Percentiles rank a stretch among this genome's conserved stretches.
Conservation (phyloP, 2,329 filamentous ascomycete species). For the Lachnellula cervina region DNA sequence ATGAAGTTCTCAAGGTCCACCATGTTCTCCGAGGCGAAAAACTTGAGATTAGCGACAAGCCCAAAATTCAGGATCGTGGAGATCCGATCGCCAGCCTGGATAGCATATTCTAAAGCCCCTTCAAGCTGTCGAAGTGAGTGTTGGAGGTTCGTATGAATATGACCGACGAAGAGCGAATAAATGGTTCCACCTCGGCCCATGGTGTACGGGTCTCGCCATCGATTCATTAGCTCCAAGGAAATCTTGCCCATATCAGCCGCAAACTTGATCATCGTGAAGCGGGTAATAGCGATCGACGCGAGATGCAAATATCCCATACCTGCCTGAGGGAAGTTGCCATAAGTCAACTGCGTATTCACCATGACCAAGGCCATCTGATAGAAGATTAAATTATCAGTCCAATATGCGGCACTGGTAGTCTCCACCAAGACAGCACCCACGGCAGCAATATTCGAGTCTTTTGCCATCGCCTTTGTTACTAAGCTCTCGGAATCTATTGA, state of each 20-base stretch:
- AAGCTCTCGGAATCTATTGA: slow-evolving; percentile 48
- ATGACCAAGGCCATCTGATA: slow-evolving; percentile 66
- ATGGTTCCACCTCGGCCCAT: slow-evolving; percentile 65
- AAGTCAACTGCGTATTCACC: slow-evolving; percentile 58
- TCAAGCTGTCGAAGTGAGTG: slow-evolving; percentile 57
- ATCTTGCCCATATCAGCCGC: slow-evolving; percentile 60
- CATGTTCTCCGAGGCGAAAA: slow-evolving; percentile 66
- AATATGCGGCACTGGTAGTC: slow-evolving; percentile 65
- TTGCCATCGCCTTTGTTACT: slow-evolving; percentile 38
- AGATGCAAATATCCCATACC: slow-evolving; percentile 65
- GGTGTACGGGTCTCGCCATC: slow-evolving; percentile 59
- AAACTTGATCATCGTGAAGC: slow-evolving; percentile 67
- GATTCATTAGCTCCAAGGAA: slow-evolving; percentile 59
- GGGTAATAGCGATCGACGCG: slow-evolving; percentile 59
- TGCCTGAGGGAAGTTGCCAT: slow-evolving; percentile 64
- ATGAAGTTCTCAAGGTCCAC: slow-evolving; percentile 64
- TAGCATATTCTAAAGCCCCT: slow-evolving; percentile 60
- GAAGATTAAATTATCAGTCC: slow-evolving; percentile 67
- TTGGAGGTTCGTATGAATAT: slow-evolving; percentile 59
- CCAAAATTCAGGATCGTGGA: slow-evolving; percentile 69
- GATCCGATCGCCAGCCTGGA: slow-evolving; percentile 64
- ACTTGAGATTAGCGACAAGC: slow-evolving; percentile 58
- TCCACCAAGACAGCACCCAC: slow-evolving; percentile 68
- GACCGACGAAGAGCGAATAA: slow-evolving; percentile 65
- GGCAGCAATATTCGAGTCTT: slow-evolving; percentile 53